These are phyloP conservation scores for Asterionellopsis glacialis DNA, from an alignment of 108 stramenopile species.

Conservation along the genomic window DNA sequence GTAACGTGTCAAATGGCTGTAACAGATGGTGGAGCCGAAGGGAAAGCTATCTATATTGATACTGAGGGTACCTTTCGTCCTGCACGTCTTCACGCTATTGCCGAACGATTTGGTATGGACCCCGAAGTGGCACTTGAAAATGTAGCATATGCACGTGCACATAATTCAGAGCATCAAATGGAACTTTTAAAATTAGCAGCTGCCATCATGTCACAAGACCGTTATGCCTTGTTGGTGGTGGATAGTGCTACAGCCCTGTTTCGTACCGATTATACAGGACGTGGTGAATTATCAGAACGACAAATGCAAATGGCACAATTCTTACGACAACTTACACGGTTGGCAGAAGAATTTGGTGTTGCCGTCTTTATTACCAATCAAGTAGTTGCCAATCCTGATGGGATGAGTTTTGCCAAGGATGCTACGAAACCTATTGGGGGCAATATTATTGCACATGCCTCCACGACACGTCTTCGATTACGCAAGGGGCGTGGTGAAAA, in stretches of 20 bases:
- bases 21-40: slow-evolving; percentile 97
- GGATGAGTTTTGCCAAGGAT: slow-evolving; percentile 98
- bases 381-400: slow-evolving; percentile 98
- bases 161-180: slow-evolving; percentile 99
- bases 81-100: slow-evolving; percentile 91
- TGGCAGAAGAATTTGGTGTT: slow-evolving; percentile 98
- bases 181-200: slow-evolving; percentile 95
- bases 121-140: slow-evolving; percentile 95
- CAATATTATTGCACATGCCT: slow-evolving; percentile 99
- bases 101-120: slow-evolving; percentile 96
- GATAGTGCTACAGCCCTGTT: slow-evolving; percentile 98
- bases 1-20: slow-evolving; percentile 98
- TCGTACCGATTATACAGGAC: slow-evolving; percentile 99
- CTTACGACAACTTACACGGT: slow-evolving; percentile 93
- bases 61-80: slow-evolving; percentile 99
- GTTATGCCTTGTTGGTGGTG: slow-evolving; percentile 96
- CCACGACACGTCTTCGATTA: slow-evolving; percentile 94
- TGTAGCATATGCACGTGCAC: slow-evolving; percentile 98
- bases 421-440: slow-evolving; percentile 99
- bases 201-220: slow-evolving; percentile 97
- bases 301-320: slow-evolving; percentile 99
- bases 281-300: slow-evolving; percentile 96
- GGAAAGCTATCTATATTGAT: slow-evolving; percentile 99
- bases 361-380: slow-evolving; percentile 99
- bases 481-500: slow-evolving; percentile 98